Conservation (phyloP, 1,284 basidiomycete genomes). For the Cutaneotrichosporon daszewskae region DNA sequence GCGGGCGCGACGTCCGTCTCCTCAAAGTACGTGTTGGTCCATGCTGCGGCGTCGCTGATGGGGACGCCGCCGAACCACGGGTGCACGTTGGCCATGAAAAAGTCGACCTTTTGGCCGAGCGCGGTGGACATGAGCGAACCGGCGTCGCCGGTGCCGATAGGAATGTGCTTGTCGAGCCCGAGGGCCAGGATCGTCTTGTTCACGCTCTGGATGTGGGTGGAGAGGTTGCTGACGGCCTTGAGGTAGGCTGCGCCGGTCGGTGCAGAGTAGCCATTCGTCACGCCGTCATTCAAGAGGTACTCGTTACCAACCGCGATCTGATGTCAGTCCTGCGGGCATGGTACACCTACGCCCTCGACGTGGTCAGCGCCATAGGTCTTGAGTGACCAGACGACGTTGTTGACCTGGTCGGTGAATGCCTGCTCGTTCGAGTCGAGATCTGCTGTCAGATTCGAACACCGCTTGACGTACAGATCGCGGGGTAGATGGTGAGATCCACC, state of each 20-base stretch:
- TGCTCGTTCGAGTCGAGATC: conserved; percentile 58
- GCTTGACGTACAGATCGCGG: conserved; percentile 60
- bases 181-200: conserved; percentile 56
- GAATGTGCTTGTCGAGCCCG: conserved; percentile 52
- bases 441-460: conserved; percentile 18
- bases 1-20: conserved; percentile 54
- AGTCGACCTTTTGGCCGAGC: conserved; percentile 68
- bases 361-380: conserved; percentile 71
- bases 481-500: conserved; percentile 75
- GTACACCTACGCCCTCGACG: conserved; percentile 67
- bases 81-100: conserved; percentile 63
- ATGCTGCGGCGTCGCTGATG: conserved; percentile 62
- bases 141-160: conserved; percentile 85
- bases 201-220: conserved; percentile 58
- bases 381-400: conserved; percentile 57
- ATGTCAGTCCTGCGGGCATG: too few relatives aligned
- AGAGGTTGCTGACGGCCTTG: conserved; percentile 52
- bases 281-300: conserved; percentile 66
- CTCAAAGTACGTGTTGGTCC: conserved; percentile 60
- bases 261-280: conserved; percentile 25
- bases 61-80: conserved; percentile 59
- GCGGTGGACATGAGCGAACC: conserved; percentile 73
- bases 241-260: conserved; percentile 29
- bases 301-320: conserved; percentile 57
- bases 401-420: conserved; percentile 68